Evolutionary conservation across 495 filamentous ascomycete species (phyloP).

Genomic region (Xeromyces bisporus): DNA sequence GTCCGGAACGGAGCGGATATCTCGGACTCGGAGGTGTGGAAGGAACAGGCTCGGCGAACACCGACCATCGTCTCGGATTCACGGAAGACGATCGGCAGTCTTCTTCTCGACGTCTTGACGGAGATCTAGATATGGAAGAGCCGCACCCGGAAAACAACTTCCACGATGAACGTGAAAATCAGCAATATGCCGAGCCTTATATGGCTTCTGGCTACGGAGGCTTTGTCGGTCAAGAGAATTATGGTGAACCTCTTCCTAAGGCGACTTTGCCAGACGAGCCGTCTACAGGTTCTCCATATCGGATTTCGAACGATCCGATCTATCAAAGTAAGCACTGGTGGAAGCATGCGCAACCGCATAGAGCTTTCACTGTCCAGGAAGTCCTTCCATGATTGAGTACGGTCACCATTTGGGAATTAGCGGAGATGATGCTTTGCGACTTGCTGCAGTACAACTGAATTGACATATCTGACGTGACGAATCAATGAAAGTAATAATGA

Average conservation of each 20-base stretch:
- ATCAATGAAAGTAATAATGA: too few relatives aligned
- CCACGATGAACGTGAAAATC: constrained; percentile 13
- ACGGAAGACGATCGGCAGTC: background rate
- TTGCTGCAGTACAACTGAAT: too few relatives aligned
- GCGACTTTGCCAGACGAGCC: constrained; percentile 10
- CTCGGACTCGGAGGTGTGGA: constrained; percentile 20
- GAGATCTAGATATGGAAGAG: constrained; percentile 34
- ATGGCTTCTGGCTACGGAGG: constrained; percentile 51
- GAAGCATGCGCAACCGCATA: constrained; percentile 24
- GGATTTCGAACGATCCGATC: constrained; percentile 42
- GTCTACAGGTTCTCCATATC: constrained; percentile 30
- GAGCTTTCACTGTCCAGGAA: too few relatives aligned
- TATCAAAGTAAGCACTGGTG: constrained; percentile 34
- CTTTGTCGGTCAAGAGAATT: constrained; percentile 31
- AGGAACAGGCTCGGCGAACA: constrained; percentile 35
- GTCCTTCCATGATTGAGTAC: too few relatives aligned
- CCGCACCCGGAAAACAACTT: constrained; percentile 13
- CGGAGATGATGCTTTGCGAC: too few relatives aligned
- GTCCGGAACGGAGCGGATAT: constrained; percentile 22
- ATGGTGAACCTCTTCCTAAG: constrained; percentile 14
- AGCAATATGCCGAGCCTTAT: constrained; percentile 44
- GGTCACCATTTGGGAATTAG: too few relatives aligned
- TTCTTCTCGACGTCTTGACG: constrained; percentile 13
- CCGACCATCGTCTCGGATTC: background rate
- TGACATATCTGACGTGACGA: too few relatives aligned